Conservation (phyloP, 176 grass and related monocot genomes). For the Lolium multiflorum region DNA sequence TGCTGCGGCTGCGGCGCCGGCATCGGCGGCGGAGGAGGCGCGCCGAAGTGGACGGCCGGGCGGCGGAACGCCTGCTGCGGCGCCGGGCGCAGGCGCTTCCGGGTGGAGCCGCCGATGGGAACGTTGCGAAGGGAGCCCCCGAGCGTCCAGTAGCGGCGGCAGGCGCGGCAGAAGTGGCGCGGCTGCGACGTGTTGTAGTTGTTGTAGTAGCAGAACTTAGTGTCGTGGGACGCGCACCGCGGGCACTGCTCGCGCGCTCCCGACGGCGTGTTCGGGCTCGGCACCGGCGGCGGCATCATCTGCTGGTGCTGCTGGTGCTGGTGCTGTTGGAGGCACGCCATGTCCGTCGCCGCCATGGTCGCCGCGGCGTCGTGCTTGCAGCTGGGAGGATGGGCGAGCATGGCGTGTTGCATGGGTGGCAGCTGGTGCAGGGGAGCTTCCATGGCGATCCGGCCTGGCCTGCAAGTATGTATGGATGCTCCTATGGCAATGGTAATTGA, state of each 20-base stretch:
- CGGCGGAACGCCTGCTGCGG: neutral
- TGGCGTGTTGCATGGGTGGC: neutral
- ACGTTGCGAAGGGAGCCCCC: constrained; percentile 94
- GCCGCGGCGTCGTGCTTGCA: constrained; percentile 28
- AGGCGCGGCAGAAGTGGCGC: constrained; percentile 95
- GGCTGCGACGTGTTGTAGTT: constrained; percentile 98
- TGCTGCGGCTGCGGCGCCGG: constrained; percentile 27
- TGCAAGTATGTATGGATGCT: neutral
- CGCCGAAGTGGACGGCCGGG: constrained; percentile 24
- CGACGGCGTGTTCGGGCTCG: neutral
- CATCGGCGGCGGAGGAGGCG: constrained; percentile 2
- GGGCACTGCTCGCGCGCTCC: constrained; percentile 71
- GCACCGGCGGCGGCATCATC: neutral
- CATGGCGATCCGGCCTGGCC: constrained; percentile 30
- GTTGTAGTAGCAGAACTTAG: constrained; percentile 99
- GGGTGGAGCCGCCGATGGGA: constrained; percentile 89
- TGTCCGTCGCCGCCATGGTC: neutral
- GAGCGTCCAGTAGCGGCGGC: constrained; percentile 98
- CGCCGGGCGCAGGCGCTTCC: constrained; percentile 75
- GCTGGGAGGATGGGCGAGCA: neutral
- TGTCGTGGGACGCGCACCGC: constrained; percentile 88
- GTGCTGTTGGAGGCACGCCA: constrained; percentile 38
- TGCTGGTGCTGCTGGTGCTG: constrained; percentile 32
- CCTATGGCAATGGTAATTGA: neutral
- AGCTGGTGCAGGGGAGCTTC: constrained; percentile 41